Conservation (phyloP, 2,329 filamentous ascomycete genomes). For the Cryphonectria japonica region DNA sequence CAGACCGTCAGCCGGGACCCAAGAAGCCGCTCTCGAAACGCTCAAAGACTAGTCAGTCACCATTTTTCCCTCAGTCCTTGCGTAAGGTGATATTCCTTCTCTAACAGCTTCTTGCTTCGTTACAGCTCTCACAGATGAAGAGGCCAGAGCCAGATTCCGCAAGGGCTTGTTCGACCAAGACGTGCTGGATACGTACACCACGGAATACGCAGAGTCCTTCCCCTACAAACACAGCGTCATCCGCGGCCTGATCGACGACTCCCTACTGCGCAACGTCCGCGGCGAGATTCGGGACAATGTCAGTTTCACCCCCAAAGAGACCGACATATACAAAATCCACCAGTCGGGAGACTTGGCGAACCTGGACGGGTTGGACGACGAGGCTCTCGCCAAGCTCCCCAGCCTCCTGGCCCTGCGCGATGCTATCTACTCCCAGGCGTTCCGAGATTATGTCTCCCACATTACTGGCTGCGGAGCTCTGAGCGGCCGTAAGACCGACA, state of each 20-base stretch:
- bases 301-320: constrained; percentile 96
- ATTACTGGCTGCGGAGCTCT: constrained; percentile 86
- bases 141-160: constrained; percentile 64
- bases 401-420: constrained; percentile 92
- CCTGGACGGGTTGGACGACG: constrained; percentile 88
- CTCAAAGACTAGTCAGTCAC: constrained; percentile 50
- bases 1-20: constrained; percentile 49
- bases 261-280: constrained; percentile 83
- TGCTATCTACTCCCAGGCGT: constrained; percentile 86
- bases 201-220: constrained; percentile 64
- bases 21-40: constrained; percentile 57
- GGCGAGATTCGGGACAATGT: constrained; percentile 88
- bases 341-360: constrained; percentile 98
- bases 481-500: constrained; percentile 93
- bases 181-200: constrained; percentile 62
- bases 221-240: constrained; percentile 96
- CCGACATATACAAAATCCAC: constrained; percentile 99
- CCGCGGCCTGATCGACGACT: constrained; percentile 75
- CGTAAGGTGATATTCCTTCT: constrained; percentile 11
- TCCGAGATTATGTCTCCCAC: constrained; percentile 84
- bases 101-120: constrained; percentile 8
- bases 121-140: constrained; percentile 51
- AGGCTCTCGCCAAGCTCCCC: constrained; percentile 81
- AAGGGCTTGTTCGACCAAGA: constrained; percentile 66
- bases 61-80: constrained; percentile 14